phyloP scores from a whole-genome alignment of 2,329 filamentous ascomycete genomes.

The Sporothrix luriei region DNA sequence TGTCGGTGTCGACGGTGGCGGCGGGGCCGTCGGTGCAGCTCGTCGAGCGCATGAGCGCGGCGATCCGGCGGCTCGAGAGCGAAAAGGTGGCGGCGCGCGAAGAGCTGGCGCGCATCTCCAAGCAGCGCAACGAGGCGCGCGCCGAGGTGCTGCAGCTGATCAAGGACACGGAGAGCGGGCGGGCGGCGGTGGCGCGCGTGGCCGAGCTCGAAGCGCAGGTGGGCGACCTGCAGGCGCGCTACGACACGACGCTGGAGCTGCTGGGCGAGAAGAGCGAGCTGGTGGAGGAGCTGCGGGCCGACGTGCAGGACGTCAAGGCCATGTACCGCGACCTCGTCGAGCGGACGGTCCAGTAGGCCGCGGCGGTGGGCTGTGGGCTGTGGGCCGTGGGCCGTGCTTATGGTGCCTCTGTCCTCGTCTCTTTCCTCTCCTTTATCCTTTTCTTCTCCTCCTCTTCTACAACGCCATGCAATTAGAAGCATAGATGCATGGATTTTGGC shows the following conservation, averaged over 20 bases:
- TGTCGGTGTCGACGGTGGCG: conserved; percentile 84
- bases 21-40: conserved; percentile 93
- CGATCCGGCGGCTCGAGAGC: conserved; percentile 84
- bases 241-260: conserved; percentile 91
- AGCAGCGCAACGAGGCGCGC: conserved; percentile 91
- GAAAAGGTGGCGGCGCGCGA: conserved; percentile 90
- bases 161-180: conserved; percentile 77
- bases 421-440: neutral
- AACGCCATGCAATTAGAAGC: neutral
- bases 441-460: neutral
- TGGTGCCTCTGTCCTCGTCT: too few species aligned
- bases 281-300: conserved; percentile 85
- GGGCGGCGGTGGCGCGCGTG: conserved; percentile 61
- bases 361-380: neutral
- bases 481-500: conserved; percentile 4
- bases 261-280: conserved; percentile 95
- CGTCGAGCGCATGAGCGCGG: conserved; percentile 93
- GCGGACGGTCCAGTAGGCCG: conserved; percentile 60
- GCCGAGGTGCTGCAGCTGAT: conserved; percentile 88
- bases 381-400: neutral
- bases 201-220: conserved; percentile 68
- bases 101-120: conserved; percentile 75
- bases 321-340: conserved; percentile 95
- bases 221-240: conserved; percentile 69
- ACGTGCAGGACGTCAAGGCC: conserved; percentile 89